phyloP scores from a whole-genome alignment of 176 grass and related monocot genomes.

The Melocanna baccifera region DNA sequence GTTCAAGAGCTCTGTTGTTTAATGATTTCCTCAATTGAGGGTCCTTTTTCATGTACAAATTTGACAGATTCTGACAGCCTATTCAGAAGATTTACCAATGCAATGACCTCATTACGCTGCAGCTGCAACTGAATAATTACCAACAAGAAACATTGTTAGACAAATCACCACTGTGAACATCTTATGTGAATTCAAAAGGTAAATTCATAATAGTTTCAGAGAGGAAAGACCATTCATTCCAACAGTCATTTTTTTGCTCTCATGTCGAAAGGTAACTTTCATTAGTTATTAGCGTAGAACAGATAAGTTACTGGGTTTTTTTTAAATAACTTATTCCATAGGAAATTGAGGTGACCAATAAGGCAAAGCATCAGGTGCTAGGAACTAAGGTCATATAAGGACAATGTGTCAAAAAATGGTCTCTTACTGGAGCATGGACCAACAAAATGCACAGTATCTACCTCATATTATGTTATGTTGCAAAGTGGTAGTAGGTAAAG shows the following conservation, averaged over 20 bases:
- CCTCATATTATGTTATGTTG: not conserved
- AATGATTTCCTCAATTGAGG: conserved; percentile 54
- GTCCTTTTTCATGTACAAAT: conserved; percentile 78
- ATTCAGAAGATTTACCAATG: conserved; percentile 84
- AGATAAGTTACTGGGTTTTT: not conserved
- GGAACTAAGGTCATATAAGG: not conserved
- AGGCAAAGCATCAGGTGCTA: not conserved
- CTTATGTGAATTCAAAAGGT: not conserved
- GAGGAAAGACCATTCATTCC: not conserved
- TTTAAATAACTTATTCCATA: not conserved
- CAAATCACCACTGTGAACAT: not conserved
- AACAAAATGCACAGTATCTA: not conserved
- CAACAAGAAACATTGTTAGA: conserved; percentile 26
- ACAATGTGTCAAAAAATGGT: not conserved
- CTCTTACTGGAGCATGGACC: not conserved
- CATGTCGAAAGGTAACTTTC: not conserved
- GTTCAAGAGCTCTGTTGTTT: conserved; percentile 41
- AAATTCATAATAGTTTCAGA: not conserved
- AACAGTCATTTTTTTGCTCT: not conserved
- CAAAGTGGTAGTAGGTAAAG: not conserved
- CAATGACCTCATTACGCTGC: conserved; percentile 95
- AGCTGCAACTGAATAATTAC: conserved; percentile 67
- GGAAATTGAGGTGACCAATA: not conserved
- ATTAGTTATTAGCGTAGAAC: not conserved
- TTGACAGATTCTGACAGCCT: conserved; percentile 92